A percentile compares a stretch with the other conserved stretches of the same genome.
Evolutionary conservation across 352 stramenopile species (phyloP).

Genomic region (Globisporangium spinosum): DNA sequence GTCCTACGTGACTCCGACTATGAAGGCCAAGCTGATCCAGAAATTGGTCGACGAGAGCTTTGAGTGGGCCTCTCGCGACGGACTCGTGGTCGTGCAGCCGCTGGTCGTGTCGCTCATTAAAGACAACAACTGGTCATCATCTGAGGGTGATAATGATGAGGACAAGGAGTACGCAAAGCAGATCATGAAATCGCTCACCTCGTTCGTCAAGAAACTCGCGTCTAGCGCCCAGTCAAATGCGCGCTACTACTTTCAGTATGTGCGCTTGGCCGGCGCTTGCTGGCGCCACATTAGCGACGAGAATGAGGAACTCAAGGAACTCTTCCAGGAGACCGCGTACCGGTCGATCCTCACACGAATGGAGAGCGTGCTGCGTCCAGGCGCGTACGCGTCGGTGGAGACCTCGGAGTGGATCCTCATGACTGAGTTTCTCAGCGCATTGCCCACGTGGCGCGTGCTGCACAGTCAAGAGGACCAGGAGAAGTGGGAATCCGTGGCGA

Average conservation of each 20-base stretch:
- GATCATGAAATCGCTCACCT: conserved; percentile 11
- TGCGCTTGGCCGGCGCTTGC: conserved; percentile 20
- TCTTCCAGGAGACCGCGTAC: conserved; percentile 32
- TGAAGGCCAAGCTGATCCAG: conserved; percentile 14
- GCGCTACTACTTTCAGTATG: conserved; percentile 21
- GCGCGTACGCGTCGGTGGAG: conserved; percentile 34
- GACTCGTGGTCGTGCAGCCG: conserved; percentile 18
- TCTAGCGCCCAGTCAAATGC: conserved; percentile 18
- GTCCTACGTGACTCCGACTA: conserved; percentile 10
- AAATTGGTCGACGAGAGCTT: conserved; percentile 14
- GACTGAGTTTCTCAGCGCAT: conserved; percentile 32
- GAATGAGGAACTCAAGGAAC: conserved; percentile 5
- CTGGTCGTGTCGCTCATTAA: conserved; percentile 20
- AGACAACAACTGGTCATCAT: conserved; percentile 10
- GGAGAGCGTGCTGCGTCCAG: conserved; percentile 27
- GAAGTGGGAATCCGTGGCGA: conserved; percentile 51
- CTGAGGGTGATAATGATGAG: background rate
- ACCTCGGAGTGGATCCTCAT: conserved; percentile 36
- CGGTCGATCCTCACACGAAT: conserved; percentile 28
- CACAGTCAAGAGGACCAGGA: conserved; percentile 30
- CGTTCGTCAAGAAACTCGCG: conserved; percentile 22
- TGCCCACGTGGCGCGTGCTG: conserved; percentile 25
- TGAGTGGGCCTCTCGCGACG: conserved; percentile 16
- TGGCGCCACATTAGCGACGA: conserved; percentile 14
- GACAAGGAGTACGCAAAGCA: background rate